Conservation (phyloP, 441 rosid genomes). For the Pelargonium fulgidum region DNA sequence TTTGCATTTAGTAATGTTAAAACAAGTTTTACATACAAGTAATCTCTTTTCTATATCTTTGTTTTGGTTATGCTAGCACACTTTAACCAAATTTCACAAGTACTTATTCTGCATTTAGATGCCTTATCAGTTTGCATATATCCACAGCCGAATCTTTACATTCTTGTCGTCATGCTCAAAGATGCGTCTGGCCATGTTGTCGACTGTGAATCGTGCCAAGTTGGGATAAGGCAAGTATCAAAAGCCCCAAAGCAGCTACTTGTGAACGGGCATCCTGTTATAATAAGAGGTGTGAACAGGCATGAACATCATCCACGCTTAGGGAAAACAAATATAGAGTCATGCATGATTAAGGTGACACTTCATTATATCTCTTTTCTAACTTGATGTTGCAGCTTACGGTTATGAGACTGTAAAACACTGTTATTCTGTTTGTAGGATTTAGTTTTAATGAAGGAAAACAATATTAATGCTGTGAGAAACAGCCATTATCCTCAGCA, state of each 20-base stretch:
- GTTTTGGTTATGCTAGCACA: not conserved
- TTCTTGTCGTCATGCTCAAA: slow-evolving; percentile 73
- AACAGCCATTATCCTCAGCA: slow-evolving; percentile 99
- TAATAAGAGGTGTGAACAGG: slow-evolving; percentile 92
- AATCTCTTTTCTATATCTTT: not conserved
- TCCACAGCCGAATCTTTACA: slow-evolving; percentile 79
- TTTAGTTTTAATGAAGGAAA: slow-evolving; percentile 86
- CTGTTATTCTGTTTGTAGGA: slow-evolving; percentile 46
- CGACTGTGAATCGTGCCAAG: slow-evolving; percentile 91
- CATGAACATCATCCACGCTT: slow-evolving; percentile 98
- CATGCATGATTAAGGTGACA: slow-evolving; percentile 92
- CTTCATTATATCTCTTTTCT: slow-evolving; percentile 16
- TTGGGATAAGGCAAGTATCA: slow-evolving; percentile 76
- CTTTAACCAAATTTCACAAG: not conserved
- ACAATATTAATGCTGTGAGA: slow-evolving; percentile 90
- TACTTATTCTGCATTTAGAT: slow-evolving; percentile 15
- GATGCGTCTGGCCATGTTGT: slow-evolving; percentile 64
- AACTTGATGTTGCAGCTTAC: slow-evolving; percentile 17
- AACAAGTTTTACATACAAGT: not conserved
- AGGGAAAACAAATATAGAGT: slow-evolving; percentile 91
- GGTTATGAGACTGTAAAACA: slow-evolving; percentile 6
- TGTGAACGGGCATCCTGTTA: slow-evolving; percentile 80
- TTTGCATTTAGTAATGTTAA: no score
- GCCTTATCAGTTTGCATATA: slow-evolving; percentile 19
- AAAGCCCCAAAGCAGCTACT: slow-evolving; percentile 90